These are phyloP conservation scores for Naganishia albida DNA, from an alignment of 1,284 basidiomycete genomes.

Conservation along the genomic window DNA sequence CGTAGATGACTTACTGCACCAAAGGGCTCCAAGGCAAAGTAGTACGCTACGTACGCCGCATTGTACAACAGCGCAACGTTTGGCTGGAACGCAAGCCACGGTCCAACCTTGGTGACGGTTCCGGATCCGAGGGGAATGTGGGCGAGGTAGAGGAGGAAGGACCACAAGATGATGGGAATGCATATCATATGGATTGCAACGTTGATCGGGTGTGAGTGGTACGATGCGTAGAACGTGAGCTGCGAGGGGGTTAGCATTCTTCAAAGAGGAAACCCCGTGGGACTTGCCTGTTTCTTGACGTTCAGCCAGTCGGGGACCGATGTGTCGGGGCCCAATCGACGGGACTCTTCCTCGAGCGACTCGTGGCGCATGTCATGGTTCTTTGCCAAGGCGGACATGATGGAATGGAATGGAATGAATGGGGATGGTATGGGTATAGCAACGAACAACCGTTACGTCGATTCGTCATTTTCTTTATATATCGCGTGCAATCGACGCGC, in stretches of 20 bases:
- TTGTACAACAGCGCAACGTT: conserved; percentile 65
- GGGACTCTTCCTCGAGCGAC: conserved; percentile 31
- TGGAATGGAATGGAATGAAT: no score
- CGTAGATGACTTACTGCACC: conserved; percentile 67
- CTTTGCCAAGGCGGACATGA: conserved; percentile 9
- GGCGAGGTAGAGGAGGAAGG: conserved; percentile 62
- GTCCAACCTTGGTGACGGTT: conserved; percentile 50
- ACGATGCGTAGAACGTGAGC: conserved; percentile 85
- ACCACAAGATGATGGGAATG: conserved; percentile 80
- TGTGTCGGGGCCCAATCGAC: conserved; percentile 28
- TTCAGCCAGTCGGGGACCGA: conserved; percentile 33
- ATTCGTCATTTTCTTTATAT: no score
- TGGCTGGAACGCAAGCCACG: conserved; percentile 69
- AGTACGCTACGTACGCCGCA: conserved; percentile 67
- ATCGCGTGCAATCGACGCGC: no score
- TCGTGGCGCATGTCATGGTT: conserved; percentile 31
- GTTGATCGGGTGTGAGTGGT: conserved; percentile 78
- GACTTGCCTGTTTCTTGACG: conserved; percentile 35
- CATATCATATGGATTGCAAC: conserved; percentile 76
- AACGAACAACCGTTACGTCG: neutral
- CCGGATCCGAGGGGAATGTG: conserved; percentile 58
- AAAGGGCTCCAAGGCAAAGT: conserved; percentile 70
- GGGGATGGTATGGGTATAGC: neutral
- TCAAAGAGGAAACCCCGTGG: neutral
- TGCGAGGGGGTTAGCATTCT: conserved; percentile 45